Percentiles rank a stretch among this genome's conserved stretches.
Evolutionary conservation across 2,329 filamentous ascomycete genomes (phyloP).

Genomic region (Aspergillus glaucus): DNA sequence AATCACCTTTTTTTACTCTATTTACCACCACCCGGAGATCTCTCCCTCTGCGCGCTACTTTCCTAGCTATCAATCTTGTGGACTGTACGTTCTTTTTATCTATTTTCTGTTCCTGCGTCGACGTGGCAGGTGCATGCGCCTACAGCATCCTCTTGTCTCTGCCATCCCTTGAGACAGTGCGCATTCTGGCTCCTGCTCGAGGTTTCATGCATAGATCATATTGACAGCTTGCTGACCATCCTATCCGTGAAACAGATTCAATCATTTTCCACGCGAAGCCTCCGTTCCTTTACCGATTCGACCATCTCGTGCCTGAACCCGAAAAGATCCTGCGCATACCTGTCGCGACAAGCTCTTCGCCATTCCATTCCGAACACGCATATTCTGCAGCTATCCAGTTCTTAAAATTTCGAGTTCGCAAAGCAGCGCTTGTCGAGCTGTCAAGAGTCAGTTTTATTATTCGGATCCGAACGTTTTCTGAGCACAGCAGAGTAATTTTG

Average conservation of each 20-base stretch:
- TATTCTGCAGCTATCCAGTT: conserved; percentile 7
- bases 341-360: neutral
- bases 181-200: neutral
- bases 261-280: neutral
- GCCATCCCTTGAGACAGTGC: neutral
- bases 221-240: neutral
- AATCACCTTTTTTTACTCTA: conserved; percentile 3
- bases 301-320: neutral
- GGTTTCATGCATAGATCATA: neutral
- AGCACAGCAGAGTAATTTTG: neutral
- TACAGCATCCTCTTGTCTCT: neutral
- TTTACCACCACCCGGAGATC: neutral
- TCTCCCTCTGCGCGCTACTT: neutral
- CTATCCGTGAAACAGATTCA: neutral
- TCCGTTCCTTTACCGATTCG: neutral
- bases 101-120: neutral
- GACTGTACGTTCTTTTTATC: neutral
- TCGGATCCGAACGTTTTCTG: neutral
- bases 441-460: neutral
- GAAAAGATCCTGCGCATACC: neutral
- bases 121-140: neutral
- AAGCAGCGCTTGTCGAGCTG: neutral
- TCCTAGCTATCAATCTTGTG: neutral
- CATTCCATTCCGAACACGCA: neutral
- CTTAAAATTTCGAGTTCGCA: neutral